Conservation (phyloP, 495 filamentous ascomycete species). For the Filosporella fistucella region DNA sequence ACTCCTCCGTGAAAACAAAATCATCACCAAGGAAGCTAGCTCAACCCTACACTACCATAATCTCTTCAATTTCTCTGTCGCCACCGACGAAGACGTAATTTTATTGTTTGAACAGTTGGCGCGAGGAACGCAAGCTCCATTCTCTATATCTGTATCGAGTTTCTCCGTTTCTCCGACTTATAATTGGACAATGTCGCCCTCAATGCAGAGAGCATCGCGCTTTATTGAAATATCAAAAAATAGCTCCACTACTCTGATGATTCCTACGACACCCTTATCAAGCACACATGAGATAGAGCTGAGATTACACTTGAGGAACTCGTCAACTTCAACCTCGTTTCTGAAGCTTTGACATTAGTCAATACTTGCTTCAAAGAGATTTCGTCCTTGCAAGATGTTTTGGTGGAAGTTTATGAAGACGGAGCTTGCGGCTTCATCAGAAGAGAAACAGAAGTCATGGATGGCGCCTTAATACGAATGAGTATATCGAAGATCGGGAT, state of each 20-base stretch:
- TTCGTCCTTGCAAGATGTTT: slow-evolving; percentile 18
- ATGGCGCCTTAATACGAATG: slow-evolving; percentile 17
- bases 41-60: slow-evolving; percentile 11
- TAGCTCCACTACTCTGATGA: slow-evolving; percentile 11
- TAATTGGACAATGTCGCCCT: slow-evolving; percentile 8
- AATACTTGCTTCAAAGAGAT: slow-evolving; percentile 19
- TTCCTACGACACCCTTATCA: slow-evolving; percentile 9
- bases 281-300: slow-evolving; percentile 15
- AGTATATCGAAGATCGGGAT: slow-evolving; percentile 14
- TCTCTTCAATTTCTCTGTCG: slow-evolving; percentile 13
- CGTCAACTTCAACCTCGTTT: slow-evolving; percentile 13
- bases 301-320: slow-evolving; percentile 18
- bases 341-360: slow-evolving; percentile 14
- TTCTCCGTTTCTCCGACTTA: slow-evolving; percentile 8
- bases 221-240: slow-evolving; percentile 11
- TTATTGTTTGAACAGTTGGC: slow-evolving; percentile 7
- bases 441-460: slow-evolving; percentile 15
- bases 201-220: slow-evolving; percentile 9
- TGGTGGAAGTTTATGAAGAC: slow-evolving; percentile 12
- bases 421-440: slow-evolving; percentile 12
- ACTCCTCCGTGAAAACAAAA: slow-evolving; percentile 12
- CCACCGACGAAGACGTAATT: slow-evolving; percentile 1
- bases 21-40: slow-evolving; percentile 12
- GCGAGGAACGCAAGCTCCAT: slow-evolving; percentile 7
- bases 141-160: slow-evolving; percentile 13